Evolutionary conservation across 1,139 yeast genomes (phyloP).

Genomic region (Hyphopichia buzzinii): DNA sequence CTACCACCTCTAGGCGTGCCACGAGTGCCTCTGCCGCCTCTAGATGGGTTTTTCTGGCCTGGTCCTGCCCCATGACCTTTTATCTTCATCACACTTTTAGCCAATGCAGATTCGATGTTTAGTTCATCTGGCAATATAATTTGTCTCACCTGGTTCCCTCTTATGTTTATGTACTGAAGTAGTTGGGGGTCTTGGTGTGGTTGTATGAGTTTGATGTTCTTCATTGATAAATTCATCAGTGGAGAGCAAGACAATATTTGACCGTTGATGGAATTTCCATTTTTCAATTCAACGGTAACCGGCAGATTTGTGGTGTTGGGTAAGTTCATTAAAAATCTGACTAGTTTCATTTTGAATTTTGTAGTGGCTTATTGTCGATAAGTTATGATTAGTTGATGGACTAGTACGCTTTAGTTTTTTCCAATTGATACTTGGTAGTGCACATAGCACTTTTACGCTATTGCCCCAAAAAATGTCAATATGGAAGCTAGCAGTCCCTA

Average conservation of each 20-base stretch:
- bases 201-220: slow-evolving; percentile 75
- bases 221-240: slow-evolving; percentile 87
- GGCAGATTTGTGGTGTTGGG: slow-evolving; percentile 68
- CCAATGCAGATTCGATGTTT: slow-evolving; percentile 73
- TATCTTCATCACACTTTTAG: slow-evolving; percentile 35
- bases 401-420: not conserved
- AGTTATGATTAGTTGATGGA: not conserved
- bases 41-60: slow-evolving; percentile 19
- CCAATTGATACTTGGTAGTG: not conserved
- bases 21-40: slow-evolving; percentile 15
- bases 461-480: not conserved
- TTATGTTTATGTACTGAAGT: slow-evolving; percentile 75
- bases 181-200: slow-evolving; percentile 70
- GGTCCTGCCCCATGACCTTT: slow-evolving; percentile 46
- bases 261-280: slow-evolving; percentile 58
- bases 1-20: slow-evolving; percentile 17
- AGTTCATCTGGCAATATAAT: slow-evolving; percentile 84
- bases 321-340: slow-evolving; percentile 79
- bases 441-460: not conserved
- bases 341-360: slow-evolving; percentile 36
- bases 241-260: slow-evolving; percentile 79
- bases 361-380: not conserved
- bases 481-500: no score
- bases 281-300: slow-evolving; percentile 88
- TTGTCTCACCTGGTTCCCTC: slow-evolving; percentile 90